These are phyloP conservation scores for Fusarium begoniae DNA, from an alignment of 2,329 filamentous ascomycete species.

Conservation along the genomic window DNA sequence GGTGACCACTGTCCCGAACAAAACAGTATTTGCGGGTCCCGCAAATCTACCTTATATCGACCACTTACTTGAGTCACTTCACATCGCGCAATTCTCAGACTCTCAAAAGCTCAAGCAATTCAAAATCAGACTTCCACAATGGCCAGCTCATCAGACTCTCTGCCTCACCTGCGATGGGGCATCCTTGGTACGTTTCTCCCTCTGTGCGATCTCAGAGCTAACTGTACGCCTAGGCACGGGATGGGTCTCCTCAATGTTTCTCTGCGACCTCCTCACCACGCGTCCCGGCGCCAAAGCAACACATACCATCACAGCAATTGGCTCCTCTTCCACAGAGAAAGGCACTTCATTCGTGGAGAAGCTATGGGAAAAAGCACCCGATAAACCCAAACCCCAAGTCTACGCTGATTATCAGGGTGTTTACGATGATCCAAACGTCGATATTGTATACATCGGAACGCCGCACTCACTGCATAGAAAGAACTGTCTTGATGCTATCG, in stretches of 20 bases:
- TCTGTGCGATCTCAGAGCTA: fast-evolving
- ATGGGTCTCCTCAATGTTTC: slow-evolving; percentile 28
- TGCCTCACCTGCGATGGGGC: slow-evolving; percentile 14
- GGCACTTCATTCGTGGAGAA: neutral
- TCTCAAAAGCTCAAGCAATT: fast-evolving
- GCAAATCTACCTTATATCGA: neutral
- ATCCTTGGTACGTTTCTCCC: neutral
- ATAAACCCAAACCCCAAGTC: neutral
- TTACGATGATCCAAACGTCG: slow-evolving; percentile 52
- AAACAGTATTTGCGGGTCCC: neutral
- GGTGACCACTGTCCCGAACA: neutral
- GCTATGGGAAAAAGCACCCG: neutral
- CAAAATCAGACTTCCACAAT: neutral
- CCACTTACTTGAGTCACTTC: neutral
- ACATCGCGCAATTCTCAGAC: neutral
- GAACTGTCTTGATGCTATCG: slow-evolving; percentile 55
- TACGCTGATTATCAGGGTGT: slow-evolving; percentile 46
- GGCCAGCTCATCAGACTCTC: neutral
- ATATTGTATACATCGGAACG: slow-evolving; percentile 57
- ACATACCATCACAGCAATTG: slow-evolving; percentile 7
- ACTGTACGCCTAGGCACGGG: neutral
- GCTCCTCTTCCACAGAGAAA: neutral
- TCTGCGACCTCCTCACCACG: neutral
- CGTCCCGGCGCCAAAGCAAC: slow-evolving; percentile 3
- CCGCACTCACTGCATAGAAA: slow-evolving; percentile 56